Evolutionary conservation across 768 basidiomycete species (phyloP).

Genomic region (Tylopilus sp.): DNA sequence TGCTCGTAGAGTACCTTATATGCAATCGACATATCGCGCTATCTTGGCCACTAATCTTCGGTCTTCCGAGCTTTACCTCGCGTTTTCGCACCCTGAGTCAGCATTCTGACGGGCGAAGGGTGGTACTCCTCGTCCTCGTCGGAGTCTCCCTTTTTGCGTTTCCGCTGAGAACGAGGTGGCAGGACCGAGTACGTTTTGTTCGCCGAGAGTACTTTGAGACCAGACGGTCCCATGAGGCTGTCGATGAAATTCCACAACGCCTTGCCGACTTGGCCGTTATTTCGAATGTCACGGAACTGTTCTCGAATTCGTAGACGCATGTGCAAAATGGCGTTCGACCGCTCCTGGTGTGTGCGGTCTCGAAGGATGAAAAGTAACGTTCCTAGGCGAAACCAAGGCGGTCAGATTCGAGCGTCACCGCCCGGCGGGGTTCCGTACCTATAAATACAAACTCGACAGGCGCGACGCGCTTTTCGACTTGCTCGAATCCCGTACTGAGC

Average conservation of each 20-base stretch:
- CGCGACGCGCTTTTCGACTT: constrained; percentile 58
- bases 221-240: constrained; percentile 34
- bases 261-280: constrained; percentile 53
- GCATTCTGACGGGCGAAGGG: constrained; percentile 39
- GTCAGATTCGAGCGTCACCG: background rate
- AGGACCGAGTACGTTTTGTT: constrained; percentile 11
- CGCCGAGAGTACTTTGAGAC: constrained; percentile 28
- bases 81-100: constrained; percentile 41
- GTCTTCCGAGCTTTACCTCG: constrained; percentile 36
- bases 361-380: constrained; percentile 60
- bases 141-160: constrained; percentile 29
- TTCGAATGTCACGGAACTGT: constrained; percentile 60
- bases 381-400: constrained; percentile 40
- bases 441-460: constrained; percentile 81
- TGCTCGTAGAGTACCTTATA: constrained; percentile 2
- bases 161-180: constrained; percentile 24
- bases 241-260: constrained; percentile 58
- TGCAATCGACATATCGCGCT: background rate
- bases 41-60: background rate
- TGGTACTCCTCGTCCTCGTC: constrained; percentile 40
- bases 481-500: constrained; percentile 47
- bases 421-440: constrained; percentile 40
- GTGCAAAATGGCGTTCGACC: constrained; percentile 52
- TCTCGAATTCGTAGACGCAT: constrained; percentile 57
- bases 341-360: constrained; percentile 38